Percentiles rank a stretch among this genome's conserved stretches.
Evolutionary conservation across 106 monocot genomes (phyloP).

Genomic region (Apostasia shenzhenica): DNA sequence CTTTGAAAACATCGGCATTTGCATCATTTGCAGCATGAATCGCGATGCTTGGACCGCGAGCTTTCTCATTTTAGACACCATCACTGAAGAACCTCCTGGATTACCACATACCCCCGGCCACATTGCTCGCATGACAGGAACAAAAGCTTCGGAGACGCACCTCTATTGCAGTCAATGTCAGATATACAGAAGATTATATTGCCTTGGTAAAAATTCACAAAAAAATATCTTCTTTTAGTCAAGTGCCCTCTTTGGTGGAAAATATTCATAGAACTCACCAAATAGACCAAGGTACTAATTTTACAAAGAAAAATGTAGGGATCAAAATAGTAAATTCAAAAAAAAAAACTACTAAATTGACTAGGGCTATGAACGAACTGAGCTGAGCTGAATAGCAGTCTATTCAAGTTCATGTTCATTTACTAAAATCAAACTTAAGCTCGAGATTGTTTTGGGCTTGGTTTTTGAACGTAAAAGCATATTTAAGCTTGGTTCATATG

Average conservation of each 20-base stretch:
- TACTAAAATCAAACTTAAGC: too few species aligned
- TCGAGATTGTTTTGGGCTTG: background rate
- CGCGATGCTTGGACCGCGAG: conserved; percentile 56
- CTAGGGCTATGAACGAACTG: too few species aligned
- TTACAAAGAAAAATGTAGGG: background rate
- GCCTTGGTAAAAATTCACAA: background rate
- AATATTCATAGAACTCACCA: too few species aligned
- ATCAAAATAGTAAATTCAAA: background rate
- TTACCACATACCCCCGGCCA: conserved; percentile 95
- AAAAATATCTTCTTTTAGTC: background rate
- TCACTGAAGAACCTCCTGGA: conserved; percentile 26
- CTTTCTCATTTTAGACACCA: conserved; percentile 66
- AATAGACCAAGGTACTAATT: too few species aligned
- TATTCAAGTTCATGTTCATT: too few species aligned
- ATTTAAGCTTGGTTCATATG: too few species aligned
- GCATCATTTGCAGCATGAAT: conserved; percentile 96
- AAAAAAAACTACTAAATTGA: too few species aligned
- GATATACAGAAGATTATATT: background rate
- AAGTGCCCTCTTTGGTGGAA: too few species aligned
- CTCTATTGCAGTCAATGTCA: conserved; percentile 21
- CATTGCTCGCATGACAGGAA: conserved; percentile 76
- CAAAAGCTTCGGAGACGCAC: conserved; percentile 63
- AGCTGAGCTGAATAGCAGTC: too few species aligned
- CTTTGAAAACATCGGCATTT: conserved; percentile 46
- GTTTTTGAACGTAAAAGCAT: background rate